Base-by-base conservation (phyloP, 345 rosid species). In the Arabidopsis suecica region DNA sequence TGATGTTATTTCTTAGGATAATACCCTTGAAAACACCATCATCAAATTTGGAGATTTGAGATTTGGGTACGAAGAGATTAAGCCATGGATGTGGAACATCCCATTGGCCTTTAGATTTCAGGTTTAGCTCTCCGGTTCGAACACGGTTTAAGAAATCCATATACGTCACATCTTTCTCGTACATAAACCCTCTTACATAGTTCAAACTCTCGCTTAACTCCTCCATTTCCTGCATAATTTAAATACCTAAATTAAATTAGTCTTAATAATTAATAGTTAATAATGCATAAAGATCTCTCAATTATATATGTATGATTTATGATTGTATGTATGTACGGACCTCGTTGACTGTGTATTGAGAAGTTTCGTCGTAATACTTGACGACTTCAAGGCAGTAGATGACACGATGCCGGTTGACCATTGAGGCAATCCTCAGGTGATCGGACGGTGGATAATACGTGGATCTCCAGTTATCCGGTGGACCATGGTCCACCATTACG, bases 31-130 rank as follows among this genome's bases (percentile, higher is more conserved):
- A 87, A 78, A 92, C 88, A n/a, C 90, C 90, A 4, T 82, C 38
- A 62, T 85, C 75, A 85, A 95, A 90, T 42, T 81, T 84, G 0
- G 61, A 55, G 13, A 95, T 89, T 4, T 75, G 81, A 61, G 99
- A 92, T 77, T 82, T 88, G 14, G 99, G 97, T n/a, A 95, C 70
- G 56, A 95, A 92, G 3, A 95, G 84, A 70, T 92, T 95, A 28
- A 92, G 78, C 99, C 99, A 95, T 23, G 99, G 99, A 84, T 95
- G 99, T 34, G 99, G 97, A 81, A 92, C 92, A 14, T 94, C 87
- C 98, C 98, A 93, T 5, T 85, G 74, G 55, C 91, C 93, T 76
- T 81, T 82, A 1, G 93, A 79, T 53, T 69, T 82, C 56, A 94
- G 89, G 49, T 80, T 72, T 55, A 79, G 56, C 77, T 95, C 97